Conservation (phyloP, 129 eudicot species). For the Centaurea solstitialis region DNA sequence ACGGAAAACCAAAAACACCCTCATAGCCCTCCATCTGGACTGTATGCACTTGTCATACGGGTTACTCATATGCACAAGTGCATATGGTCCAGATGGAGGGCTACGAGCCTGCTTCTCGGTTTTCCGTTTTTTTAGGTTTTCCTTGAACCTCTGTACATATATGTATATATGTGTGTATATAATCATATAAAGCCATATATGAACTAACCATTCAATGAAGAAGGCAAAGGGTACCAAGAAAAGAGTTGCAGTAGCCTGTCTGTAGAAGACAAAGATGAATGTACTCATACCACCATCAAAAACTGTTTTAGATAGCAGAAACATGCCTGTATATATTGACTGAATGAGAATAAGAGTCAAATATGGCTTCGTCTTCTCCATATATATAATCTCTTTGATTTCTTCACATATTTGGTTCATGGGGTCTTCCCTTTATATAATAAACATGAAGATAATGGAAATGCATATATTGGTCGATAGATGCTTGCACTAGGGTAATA, state of each 20-base stretch:
- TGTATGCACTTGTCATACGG: too few species aligned
- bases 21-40: too few species aligned
- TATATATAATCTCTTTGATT: not conserved
- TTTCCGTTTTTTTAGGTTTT: too few species aligned
- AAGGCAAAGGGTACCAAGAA: constrained; percentile 53
- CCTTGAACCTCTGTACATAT: too few species aligned
- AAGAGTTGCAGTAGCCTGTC: constrained; percentile 73
- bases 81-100: too few species aligned
- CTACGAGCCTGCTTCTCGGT: too few species aligned
- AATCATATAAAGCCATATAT: not conserved
- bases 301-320: constrained; percentile 62
- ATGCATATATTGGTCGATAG: not conserved
- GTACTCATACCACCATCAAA: constrained; percentile 77
- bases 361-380: constrained; percentile 44
- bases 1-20: too few species aligned
- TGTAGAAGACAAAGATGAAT: constrained; percentile 65
- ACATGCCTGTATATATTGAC: constrained; percentile 63
- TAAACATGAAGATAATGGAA: not conserved
- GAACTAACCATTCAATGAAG: constrained; percentile 46
- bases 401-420: not conserved
- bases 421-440: not conserved
- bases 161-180: too few species aligned
- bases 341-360: constrained; percentile 46
- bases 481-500: not conserved
- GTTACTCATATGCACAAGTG: too few species aligned